Evolutionary conservation across 2,329 filamentous ascomycete genomes (phyloP), one percentile per base, ranked within the genome.

Genomic region (Coniella lustricola): DNA sequence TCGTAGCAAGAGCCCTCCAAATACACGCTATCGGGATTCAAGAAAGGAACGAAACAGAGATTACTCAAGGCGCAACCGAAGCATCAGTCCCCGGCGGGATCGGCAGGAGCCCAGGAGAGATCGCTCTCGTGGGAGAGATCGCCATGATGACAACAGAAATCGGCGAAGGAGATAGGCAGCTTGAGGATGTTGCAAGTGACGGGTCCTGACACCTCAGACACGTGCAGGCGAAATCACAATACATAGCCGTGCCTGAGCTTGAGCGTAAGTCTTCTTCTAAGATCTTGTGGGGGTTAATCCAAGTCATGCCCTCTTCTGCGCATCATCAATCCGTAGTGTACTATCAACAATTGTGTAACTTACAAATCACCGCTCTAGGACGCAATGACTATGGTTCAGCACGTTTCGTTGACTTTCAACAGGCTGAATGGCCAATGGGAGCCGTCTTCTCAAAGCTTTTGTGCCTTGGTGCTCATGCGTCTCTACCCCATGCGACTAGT

Each of bases 11-110:
- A 62, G 60, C 40, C 62, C 58, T 17, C 55, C 56, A 38, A 46
- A 53, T 29, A 55, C 61, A 29, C 53, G 59, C 39, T 46, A 57
- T 34, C 48, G 54, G 17, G 56, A 50, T 3, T 12, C 32, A 5
- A 37, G 39, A 22, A 39, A 56, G 33, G 59, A 65, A 31, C 55
- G 61, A 32, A 57, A 62, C 35, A 50, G 59, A 21, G 44, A 39
- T 35, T 44, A 56, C 31, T 63, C 67, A 21, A 73, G 67, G 57
- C 70, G 67, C 51, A 77, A 69, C 51, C 74, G 71, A 46, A 72
- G 68, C 61, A 61, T 56, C 44, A 62, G 60, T 38, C 62, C 58
- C n/a, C 54, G 57, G 41, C 59, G 58, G 3, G 46, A 35, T 25
- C 25, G 38, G n/a, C 21, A 41, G 10, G 57, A 50, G 5, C n/a